Evolutionary conservation across 1,139 yeast species (phyloP).

Genomic region (Saccharomyces uvarum): DNA sequence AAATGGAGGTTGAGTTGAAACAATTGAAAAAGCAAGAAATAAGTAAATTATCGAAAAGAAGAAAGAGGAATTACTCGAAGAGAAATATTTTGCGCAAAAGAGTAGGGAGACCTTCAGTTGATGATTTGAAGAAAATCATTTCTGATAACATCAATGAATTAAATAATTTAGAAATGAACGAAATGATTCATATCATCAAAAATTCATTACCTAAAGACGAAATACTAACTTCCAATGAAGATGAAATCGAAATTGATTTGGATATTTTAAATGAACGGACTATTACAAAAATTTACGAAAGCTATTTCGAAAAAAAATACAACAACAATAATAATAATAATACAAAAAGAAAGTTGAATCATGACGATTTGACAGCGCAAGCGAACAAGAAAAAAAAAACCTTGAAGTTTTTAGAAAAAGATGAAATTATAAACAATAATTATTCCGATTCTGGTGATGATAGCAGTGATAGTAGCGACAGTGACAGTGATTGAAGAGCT

Average conservation of each 20-base stretch:
- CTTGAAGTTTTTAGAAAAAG: not conserved
- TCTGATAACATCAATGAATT: constrained; percentile 72
- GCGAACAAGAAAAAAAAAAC: not conserved
- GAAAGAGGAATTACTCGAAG: constrained; percentile 31
- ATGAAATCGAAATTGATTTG: constrained; percentile 91
- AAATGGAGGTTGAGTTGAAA: constrained; percentile 80
- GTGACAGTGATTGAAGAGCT: not conserved
- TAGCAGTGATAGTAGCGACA: not conserved
- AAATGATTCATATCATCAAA: constrained; percentile 76
- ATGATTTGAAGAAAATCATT: constrained; percentile 93
- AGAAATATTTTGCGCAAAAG: not conserved
- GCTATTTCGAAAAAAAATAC: constrained; percentile 21
- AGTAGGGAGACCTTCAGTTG: not conserved
- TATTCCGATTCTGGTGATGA: not conserved
- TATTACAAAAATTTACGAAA: constrained; percentile 67
- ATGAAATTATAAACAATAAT: not conserved
- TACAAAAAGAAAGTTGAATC: not conserved
- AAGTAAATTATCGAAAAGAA: constrained; percentile 42
- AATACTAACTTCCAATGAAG: constrained; percentile 37
- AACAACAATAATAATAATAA: not conserved
- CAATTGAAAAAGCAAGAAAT: constrained; percentile 69
- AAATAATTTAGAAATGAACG: constrained; percentile 73
- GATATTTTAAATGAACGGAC: constrained; percentile 85
- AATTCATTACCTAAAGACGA: constrained; percentile 74
- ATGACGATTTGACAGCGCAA: not conserved